Evolutionary conservation across 2,329 filamentous ascomycete genomes (phyloP).

Genomic region (Diplodia scrobiculata): DNA sequence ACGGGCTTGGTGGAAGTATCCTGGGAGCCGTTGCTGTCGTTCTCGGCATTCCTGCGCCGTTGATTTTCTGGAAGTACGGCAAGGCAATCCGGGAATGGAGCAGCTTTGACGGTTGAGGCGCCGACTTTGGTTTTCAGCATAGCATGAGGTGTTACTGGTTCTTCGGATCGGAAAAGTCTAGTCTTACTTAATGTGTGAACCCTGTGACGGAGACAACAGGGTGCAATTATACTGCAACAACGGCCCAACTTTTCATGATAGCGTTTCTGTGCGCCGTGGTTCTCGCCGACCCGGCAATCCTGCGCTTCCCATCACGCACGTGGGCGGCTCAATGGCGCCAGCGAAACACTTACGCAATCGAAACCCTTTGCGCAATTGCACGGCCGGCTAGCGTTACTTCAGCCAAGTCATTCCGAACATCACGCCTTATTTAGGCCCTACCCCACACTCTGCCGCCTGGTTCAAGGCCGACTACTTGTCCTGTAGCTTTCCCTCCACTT

Average conservation of each 20-base stretch:
- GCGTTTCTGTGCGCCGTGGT: background rate
- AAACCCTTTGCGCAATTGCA: slow-evolving; percentile 24
- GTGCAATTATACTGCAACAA: background rate
- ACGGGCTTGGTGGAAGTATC: slow-evolving; percentile 54
- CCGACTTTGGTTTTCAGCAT: background rate
- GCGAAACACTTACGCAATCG: slow-evolving; percentile 20
- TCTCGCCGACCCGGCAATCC: background rate
- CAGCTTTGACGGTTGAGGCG: background rate
- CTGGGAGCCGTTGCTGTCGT: slow-evolving; percentile 51
- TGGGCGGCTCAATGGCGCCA: slow-evolving; percentile 25
- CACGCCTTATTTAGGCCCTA: slow-evolving; percentile 25
- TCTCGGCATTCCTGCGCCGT: slow-evolving; percentile 53
- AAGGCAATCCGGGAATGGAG: slow-evolving; percentile 50
- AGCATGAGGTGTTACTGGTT: background rate
- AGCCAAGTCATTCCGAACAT: slow-evolving; percentile 14
- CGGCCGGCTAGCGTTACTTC: slow-evolving; percentile 20
- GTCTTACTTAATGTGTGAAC: background rate
- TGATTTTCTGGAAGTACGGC: slow-evolving; percentile 55
- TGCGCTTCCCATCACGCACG: slow-evolving; percentile 16
- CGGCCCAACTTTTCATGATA: background rate
- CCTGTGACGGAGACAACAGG: background rate
- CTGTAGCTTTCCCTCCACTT: background rate
- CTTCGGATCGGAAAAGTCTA: background rate
- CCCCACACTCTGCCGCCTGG: background rate
- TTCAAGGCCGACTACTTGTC: background rate